phyloP scores from a whole-genome alignment of 2,329 filamentous ascomycete species.

The Trichoderma oligosporum region DNA sequence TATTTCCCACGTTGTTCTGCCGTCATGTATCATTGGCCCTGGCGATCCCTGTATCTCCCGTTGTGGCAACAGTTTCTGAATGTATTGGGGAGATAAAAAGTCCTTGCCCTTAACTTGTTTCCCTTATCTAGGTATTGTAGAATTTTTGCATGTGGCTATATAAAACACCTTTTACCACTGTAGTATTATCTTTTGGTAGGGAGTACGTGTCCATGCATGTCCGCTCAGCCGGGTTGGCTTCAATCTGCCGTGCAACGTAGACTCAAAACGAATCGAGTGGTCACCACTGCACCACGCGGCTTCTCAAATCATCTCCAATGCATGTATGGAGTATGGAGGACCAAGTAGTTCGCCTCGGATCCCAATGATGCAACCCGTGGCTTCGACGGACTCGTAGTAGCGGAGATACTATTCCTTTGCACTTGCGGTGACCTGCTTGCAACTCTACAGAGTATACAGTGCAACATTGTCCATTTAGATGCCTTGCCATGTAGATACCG shows the following conservation, averaged over 20 bases:
- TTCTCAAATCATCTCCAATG: not conserved
- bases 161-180: no score
- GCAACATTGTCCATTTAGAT: not conserved
- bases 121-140: conserved; percentile 6
- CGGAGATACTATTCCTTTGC: not conserved
- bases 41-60: conserved; percentile 13
- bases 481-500: no score
- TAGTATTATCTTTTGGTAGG: no score
- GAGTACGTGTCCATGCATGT: conserved; percentile 1
- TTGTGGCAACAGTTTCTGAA: conserved; percentile 1
- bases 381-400: not conserved
- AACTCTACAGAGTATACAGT: not conserved
- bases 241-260: not conserved
- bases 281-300: not conserved
- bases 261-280: not conserved
- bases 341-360: no score
- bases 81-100: not conserved
- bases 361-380: not conserved
- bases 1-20: conserved; percentile 13
- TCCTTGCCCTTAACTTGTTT: not conserved
- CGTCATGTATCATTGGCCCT: conserved; percentile 19
- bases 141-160: no score
- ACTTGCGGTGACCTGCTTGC: not conserved
- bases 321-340: no score
- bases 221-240: no score